Percentiles rank a stretch among this genome's conserved stretches.
Conservation (phyloP, 225 moss, liverwort and hornwort species). For the Sphagnum tenellum region DNA sequence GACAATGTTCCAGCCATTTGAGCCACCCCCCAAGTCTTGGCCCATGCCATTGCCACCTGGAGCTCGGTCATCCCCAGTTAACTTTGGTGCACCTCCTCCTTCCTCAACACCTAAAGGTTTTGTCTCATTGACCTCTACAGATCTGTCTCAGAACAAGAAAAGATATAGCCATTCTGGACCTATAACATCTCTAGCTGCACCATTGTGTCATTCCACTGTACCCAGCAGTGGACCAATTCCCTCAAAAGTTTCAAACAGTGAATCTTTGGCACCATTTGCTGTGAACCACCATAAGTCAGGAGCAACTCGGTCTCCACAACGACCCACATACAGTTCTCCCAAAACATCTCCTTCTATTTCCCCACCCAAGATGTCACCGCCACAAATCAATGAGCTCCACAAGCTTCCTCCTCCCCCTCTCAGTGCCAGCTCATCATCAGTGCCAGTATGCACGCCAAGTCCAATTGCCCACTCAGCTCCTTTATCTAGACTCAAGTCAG, state of each 20-base stretch:
- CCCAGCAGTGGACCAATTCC: conserved; percentile 14
- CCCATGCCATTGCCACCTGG: conserved; percentile 26
- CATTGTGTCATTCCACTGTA: conserved; percentile 21
- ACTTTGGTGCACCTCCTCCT: conserved; percentile 38
- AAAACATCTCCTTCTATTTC: conserved; percentile 45
- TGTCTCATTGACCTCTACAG: conserved; percentile 19
- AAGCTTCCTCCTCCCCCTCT: conserved; percentile 75
- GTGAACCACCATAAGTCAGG: conserved; percentile 26
- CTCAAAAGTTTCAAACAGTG: conserved; percentile 18
- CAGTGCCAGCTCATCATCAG: conserved; percentile 39
- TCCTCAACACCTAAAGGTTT: conserved; percentile 57
- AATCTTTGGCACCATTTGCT: conserved; percentile 6
- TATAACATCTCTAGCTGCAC: conserved; percentile 32
- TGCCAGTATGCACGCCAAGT: conserved; percentile 20
- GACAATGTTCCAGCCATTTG: conserved; percentile 15
- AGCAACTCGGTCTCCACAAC: conserved; percentile 34
- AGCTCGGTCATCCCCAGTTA: conserved; percentile 21
- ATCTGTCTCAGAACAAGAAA: conserved; percentile 23
- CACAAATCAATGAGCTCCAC: conserved; percentile 55
- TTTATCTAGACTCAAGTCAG: conserved; percentile 27
- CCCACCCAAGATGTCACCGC: conserved; percentile 50
- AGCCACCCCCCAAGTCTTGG: conserved; percentile 11
- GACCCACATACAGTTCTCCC: conserved; percentile 30
- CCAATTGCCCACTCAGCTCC: conserved; percentile 50
- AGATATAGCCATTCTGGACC: conserved; percentile 72